Evolutionary conservation across 164 flowering plant species (phyloP), one percentile per base, ranked within the genome.

Genomic region (Vitis amurensis): DNA sequence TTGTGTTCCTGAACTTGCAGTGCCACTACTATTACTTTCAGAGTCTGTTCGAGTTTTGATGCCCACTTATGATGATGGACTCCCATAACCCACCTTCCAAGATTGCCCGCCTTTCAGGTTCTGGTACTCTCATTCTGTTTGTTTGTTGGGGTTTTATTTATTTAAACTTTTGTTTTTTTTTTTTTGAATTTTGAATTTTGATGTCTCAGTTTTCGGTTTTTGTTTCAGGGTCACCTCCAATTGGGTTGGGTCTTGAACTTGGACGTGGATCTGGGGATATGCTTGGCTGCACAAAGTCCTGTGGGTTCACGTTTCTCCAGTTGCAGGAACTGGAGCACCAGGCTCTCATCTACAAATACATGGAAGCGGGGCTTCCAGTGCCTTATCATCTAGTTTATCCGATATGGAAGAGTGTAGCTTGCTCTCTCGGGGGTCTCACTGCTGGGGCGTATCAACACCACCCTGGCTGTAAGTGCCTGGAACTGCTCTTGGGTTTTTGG

Each of bases 311-410:
- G 0, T 73, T 80, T 64, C 73, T 79, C 30, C 92, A 88, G 72
- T 47, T 83, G 64, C 85, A 81, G 69, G 89, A 88, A 67, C 81
- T 88, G 4, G 82, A 83, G 70, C 87, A 78, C 47, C 89, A 86
- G 68, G 74, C 84, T 19, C 75, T 79, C n/a, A 83, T 81, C 58
- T 86, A 62, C 72, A 83, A 81, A 65, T 80, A 82, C 77, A 81
- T 86, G 71, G 78, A 73, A 23, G 86, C 85, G 49, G 86, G 85
- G 8, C 67, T 80, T 3, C 82, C 85, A 11, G 83, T 87, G 8
- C 86, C 89, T n/a, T 71, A 70, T 44, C 79, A 83, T 61, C 87
- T 86, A n/a, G 74, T 88, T 19, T 68, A 73, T 27, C 89, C 91
- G 8, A 78, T 87, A 29, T 85, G 84, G 86, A 85, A 82, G 64